Conservation (phyloP, 805 yeast genomes). For the baker's yeast (Saccharomyces cerevisiae) region DNA sequence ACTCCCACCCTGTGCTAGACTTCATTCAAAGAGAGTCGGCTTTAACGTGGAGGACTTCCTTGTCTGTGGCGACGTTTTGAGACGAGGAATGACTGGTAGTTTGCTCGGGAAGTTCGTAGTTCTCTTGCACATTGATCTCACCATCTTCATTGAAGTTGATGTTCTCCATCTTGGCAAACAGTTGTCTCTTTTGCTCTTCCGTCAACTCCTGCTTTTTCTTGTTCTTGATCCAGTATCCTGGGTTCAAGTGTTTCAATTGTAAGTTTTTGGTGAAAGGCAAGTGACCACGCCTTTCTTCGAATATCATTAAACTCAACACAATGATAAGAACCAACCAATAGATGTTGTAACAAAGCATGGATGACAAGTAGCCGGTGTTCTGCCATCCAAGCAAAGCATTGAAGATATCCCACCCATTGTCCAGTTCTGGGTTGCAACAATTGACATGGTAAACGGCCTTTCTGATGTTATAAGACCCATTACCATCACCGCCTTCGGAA, state of each 20-base stretch:
- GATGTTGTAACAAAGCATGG: slow-evolving; percentile 77
- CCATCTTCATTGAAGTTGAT: slow-evolving; percentile 33
- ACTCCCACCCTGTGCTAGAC: background rate
- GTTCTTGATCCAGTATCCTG: slow-evolving; percentile 62
- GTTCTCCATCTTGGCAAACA: slow-evolving; percentile 40
- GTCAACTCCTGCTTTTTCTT: slow-evolving; percentile 55
- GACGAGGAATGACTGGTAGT: background rate
- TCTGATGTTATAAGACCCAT: slow-evolving; percentile 83
- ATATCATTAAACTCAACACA: slow-evolving; percentile 54
- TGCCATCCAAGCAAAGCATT: slow-evolving; percentile 95
- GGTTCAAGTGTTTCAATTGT: slow-evolving; percentile 49
- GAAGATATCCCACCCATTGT: slow-evolving; percentile 95
- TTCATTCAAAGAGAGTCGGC: background rate
- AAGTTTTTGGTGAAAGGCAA: slow-evolving; percentile 56
- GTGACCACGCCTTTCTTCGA: slow-evolving; percentile 78
- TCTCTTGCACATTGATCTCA: slow-evolving; percentile 9
- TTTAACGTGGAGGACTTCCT: background rate
- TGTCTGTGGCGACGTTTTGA: background rate
- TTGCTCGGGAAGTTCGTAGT: background rate
- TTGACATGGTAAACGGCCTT: slow-evolving; percentile 90
- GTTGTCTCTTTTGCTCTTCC: slow-evolving; percentile 42
- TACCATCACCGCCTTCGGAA: slow-evolving; percentile 85
- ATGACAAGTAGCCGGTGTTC: slow-evolving; percentile 89
- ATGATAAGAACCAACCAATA: slow-evolving; percentile 73
- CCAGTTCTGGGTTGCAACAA: slow-evolving; percentile 90